These are phyloP conservation scores for Pseudogymnoascus sp. DNA, from an alignment of 2,329 filamentous ascomycete genomes.

Conservation along the genomic window DNA sequence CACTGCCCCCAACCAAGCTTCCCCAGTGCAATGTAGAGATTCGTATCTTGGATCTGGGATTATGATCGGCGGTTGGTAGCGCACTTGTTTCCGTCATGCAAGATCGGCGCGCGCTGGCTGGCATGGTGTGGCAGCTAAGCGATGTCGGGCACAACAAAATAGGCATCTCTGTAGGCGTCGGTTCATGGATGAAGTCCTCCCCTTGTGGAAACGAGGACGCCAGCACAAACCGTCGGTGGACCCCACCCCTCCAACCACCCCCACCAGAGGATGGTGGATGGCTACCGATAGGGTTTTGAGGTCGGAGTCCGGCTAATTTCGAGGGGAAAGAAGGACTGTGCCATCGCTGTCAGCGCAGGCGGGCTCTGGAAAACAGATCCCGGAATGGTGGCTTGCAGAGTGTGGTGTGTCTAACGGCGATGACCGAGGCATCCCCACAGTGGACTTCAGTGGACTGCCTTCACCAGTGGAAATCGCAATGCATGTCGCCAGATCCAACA, in stretches of 20 bases:
- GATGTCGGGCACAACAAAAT: constrained; percentile 5
- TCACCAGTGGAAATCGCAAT: no score
- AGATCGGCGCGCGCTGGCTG: neutral
- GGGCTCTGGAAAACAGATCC: neutral
- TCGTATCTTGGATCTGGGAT: neutral
- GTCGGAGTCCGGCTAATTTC: constrained; percentile 5
- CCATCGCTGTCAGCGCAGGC: constrained; percentile 2
- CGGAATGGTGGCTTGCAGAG: neutral
- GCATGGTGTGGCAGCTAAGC: neutral
- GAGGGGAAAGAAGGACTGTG: neutral
- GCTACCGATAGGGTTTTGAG: constrained; percentile 1
- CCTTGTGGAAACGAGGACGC: neutral
- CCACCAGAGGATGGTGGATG: neutral
- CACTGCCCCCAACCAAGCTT: neutral
- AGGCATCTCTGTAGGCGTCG: neutral
- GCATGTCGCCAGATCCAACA: neutral
- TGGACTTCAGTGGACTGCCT: neutral
- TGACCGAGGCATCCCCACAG: neutral
- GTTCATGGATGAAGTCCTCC: neutral
- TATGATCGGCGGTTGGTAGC: constrained; percentile 8
- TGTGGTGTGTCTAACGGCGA: neutral
- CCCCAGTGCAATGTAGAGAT: neutral
- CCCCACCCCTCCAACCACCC: neutral
- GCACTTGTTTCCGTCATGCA: constrained; percentile 1
- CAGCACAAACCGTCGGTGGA: neutral